A percentile compares a stretch with the other conserved stretches of the same genome.
Evolutionary conservation across 495 filamentous ascomycete genomes (phyloP).

Genomic region (Evernia prunastri): DNA sequence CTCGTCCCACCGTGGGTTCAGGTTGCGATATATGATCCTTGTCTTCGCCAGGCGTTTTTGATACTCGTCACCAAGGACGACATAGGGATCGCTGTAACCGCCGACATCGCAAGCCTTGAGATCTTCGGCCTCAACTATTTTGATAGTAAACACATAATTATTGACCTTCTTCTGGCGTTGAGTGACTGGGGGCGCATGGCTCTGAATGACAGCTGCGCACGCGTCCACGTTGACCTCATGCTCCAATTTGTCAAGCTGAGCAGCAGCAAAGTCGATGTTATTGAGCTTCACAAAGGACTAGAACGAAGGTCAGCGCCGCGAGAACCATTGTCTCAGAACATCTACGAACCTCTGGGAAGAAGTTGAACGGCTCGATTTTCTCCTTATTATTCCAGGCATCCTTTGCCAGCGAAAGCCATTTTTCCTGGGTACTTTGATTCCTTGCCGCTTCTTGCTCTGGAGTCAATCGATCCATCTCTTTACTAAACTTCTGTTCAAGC

Average conservation of each 20-base stretch:
- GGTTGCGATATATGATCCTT: constrained; percentile 78
- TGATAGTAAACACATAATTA: constrained; percentile 97
- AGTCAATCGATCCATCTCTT: constrained; percentile 86
- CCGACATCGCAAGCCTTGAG: constrained; percentile 94
- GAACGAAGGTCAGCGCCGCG: neutral
- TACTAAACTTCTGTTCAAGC: constrained; percentile 76
- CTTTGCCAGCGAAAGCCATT: constrained; percentile 83
- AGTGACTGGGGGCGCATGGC: constrained; percentile 51
- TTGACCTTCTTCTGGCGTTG: constrained; percentile 54
- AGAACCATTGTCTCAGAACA: neutral
- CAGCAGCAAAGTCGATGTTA: constrained; percentile 89
- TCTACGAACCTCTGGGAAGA: constrained; percentile 77
- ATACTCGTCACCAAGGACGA: constrained; percentile 94
- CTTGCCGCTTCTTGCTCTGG: constrained; percentile 78
- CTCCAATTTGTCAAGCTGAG: constrained; percentile 85
- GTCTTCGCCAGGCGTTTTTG: constrained; percentile 97
- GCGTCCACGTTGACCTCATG: constrained; percentile 87
- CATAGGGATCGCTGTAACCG: constrained; percentile 92
- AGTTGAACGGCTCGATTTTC: constrained; percentile 95
- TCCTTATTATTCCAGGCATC: constrained; percentile 93
- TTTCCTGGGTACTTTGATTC: constrained; percentile 79
- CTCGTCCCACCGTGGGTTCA: constrained; percentile 98
- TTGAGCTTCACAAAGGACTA: constrained; percentile 97
- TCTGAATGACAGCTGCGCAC: constrained; percentile 74
- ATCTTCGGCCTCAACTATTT: constrained; percentile 98